Base-by-base conservation (phyloP, 108 stramenopile genomes). In the Mediolabrus comicus region DNA sequence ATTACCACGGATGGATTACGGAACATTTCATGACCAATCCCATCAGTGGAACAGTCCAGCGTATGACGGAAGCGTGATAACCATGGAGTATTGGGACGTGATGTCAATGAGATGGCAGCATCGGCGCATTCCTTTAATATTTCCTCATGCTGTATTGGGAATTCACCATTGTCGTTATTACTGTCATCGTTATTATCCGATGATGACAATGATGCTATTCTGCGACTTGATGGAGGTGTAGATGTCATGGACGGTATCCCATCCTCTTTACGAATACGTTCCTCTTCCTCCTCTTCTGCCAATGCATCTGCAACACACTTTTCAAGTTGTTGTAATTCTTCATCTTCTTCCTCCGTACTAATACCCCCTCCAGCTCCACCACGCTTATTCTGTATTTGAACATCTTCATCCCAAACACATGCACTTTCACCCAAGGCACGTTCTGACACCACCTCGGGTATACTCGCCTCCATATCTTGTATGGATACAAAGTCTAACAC, bases 31-130 rank as follows among this genome's bases (percentile, higher is more conserved):
- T 88, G 84, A 8, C 57, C 67, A 60, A 87, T 62, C 2, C 60
- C 59, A 62, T 87, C 66, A 0, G 88, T 91, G 28, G 87, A 67
- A 24, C 72, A 76, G 77, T 94, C 92, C 49, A 94, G 43, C 2
- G 85, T 85, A 22, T 85, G 62, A 39, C 92, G 89, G 54, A 87
- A 89, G 5, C 89, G 85, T 4, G 65, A 32, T 35, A 90, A 46
- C 89, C 89, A 90, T 8, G 89, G 86, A 67, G 84, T 81, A 32
- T 74, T 75, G 38, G 87, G 76, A 2, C 82, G 79, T 34, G 77
- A 76, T 0, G 91, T 90, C 43, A 90, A 71, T 34, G 72, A 78
- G 55, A 76, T 90, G 38, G 91, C 91, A 28, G 86, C 85, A 55
- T 77, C 75, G 53, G 78, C 69, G 19, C 82, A 79, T 31, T 84